These are phyloP conservation scores for Carallia pectinifolia DNA, from an alignment of 345 rosid species.

Conservation along the genomic window DNA sequence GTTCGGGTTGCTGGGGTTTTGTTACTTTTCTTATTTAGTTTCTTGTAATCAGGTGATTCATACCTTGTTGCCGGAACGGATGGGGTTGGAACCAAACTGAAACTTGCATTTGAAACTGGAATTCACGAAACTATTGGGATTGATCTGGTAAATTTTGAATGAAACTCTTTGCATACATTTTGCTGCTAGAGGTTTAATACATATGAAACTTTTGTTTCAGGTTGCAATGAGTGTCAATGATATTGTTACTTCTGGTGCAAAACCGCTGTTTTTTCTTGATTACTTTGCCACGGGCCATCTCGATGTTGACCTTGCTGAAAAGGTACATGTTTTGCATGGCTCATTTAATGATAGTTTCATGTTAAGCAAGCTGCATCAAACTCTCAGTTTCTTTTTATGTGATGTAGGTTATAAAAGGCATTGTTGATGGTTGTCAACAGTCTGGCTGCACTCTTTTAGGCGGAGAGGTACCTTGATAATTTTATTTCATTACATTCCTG, in stretches of 20 bases:
- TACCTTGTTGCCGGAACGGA: slow-evolving; percentile 95
- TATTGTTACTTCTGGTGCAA: slow-evolving; percentile 93
- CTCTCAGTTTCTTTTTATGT: not conserved
- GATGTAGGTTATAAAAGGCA: slow-evolving; percentile 82
- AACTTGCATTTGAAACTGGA: slow-evolving; percentile 90
- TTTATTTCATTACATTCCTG: not conserved
- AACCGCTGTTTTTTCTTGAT: slow-evolving; percentile 90
- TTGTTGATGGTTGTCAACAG: slow-evolving; percentile 85
- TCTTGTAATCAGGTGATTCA: slow-evolving; percentile 58
- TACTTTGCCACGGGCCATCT: slow-evolving; percentile 92
- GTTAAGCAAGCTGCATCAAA: not conserved
- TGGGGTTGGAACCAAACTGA: slow-evolving; percentile 98
- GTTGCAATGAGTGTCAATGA: slow-evolving; percentile 99
- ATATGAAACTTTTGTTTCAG: slow-evolving; percentile 30
- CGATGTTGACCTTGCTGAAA: slow-evolving; percentile 95
- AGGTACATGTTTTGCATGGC: slow-evolving; percentile 36
- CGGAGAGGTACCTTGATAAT: slow-evolving; percentile 64
- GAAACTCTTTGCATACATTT: not conserved
- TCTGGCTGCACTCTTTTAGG: slow-evolving; percentile 83
- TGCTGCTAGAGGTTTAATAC: slow-evolving; percentile 6
- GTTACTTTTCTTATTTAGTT: slow-evolving; percentile 9
- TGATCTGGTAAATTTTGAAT: slow-evolving; percentile 56
- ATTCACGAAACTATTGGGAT: slow-evolving; percentile 90
- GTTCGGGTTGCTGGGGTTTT: not conserved
- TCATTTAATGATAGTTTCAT: not conserved